Evolutionary conservation across 768 basidiomycete genomes (phyloP), one percentile per base, ranked within the genome.

Genomic region (Saitozyma sp.): DNA sequence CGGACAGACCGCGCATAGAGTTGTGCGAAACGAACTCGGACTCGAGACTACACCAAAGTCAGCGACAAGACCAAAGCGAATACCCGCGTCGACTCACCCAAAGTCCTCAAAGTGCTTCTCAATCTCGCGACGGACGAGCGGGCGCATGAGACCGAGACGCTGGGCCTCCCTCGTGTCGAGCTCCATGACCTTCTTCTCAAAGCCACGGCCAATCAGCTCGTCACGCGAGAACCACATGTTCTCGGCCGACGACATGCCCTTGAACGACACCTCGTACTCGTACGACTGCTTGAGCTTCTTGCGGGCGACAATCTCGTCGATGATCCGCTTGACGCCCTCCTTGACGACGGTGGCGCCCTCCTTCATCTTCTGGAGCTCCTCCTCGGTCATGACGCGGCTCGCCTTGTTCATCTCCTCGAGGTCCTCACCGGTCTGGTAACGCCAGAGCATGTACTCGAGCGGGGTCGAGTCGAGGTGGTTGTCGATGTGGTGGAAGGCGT

Each of bases 211-310:
- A 85, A 96, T 82, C 70, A 97, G 89, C 70, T 97, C 94, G 74
- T 96, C 94, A 84, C 94, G 92, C 43, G 94, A 86, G 63, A 97
- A 66, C 94, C 94, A 97, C 81, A 95, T 86, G 87, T 97, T 97
- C 87, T 98, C 95, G 37, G 94, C 93, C 57, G 96, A 97, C 65
- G 88, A 89, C 75, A 97, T 84, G 60, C 83, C 87, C 85, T 96
- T 96, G 88, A 97, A 90, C 63, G 93, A 91, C 19, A 94, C 88
- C 83, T 96, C 94, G 78, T 97, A 97, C 84, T 97, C 94, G 83
- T 96, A 97, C 16, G 92, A 94, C 84, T 97, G 94, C 87, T 97
- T 97, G 82, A 96, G 86, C 85, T 97, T 97, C 89, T 95, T 96
- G 80, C 94, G 89, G 60, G 84, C 67, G 69, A 86, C 76, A 76